phyloP scores from a whole-genome alignment of 352 stramenopile species.

The Globisporangium orthogonon region DNA sequence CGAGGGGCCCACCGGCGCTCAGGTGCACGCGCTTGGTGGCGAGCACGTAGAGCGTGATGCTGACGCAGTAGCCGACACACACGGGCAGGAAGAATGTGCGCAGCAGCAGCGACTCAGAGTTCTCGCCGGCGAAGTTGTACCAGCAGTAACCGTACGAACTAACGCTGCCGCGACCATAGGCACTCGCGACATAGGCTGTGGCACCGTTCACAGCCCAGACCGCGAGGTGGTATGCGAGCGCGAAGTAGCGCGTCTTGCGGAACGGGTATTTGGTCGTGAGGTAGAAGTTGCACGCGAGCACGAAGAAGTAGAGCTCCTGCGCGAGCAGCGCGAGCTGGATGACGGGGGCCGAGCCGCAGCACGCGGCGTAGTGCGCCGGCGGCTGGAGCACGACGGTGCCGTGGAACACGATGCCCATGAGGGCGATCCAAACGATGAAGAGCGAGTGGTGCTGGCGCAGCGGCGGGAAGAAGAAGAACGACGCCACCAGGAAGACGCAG shows the following conservation, averaged over 20 bases:
- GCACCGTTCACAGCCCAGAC: constrained; percentile 52
- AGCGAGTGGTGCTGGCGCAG: constrained; percentile 75
- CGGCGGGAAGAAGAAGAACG: constrained; percentile 75
- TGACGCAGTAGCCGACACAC: constrained; percentile 55
- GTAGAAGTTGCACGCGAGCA: constrained; percentile 82
- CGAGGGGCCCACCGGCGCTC: constrained; percentile 29
- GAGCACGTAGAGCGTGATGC: constrained; percentile 65
- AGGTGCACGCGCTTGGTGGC: constrained; percentile 65
- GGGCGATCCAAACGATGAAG: constrained; percentile 75
- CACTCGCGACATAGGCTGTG: constrained; percentile 46
- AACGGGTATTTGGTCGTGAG: constrained; percentile 88
- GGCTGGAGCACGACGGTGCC: constrained; percentile 54
- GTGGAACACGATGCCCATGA: constrained; percentile 80
- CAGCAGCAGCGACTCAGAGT: constrained; percentile 50
- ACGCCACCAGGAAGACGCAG: constrained; percentile 73
- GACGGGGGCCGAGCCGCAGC: constrained; percentile 56
- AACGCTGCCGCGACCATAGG: constrained; percentile 34
- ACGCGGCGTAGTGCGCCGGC: constrained; percentile 35
- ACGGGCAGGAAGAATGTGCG: constrained; percentile 59
- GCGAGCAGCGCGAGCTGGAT: constrained; percentile 67
- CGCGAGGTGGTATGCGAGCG: constrained; percentile 58
- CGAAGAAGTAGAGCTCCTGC: constrained; percentile 83
- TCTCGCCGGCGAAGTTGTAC: constrained; percentile 43
- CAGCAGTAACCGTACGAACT: constrained; percentile 83
- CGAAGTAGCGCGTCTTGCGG: constrained; percentile 59